Evolutionary conservation across 768 basidiomycete genomes (phyloP), one percentile per base, ranked within the genome.

Genomic region (Mycena galopus): DNA sequence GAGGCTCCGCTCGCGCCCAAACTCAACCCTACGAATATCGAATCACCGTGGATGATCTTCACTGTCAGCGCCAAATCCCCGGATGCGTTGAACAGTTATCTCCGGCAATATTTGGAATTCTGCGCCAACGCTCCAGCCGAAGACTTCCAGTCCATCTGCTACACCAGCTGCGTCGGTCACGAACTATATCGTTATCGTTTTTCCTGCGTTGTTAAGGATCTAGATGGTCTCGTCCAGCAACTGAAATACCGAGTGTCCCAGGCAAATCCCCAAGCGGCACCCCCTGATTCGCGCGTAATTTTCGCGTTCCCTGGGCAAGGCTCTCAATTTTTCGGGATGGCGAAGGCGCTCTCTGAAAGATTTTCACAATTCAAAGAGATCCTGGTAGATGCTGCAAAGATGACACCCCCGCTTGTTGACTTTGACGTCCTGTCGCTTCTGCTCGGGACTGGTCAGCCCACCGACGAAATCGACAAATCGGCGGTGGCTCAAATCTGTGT

Each of bases 271-370:
- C 21, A 73, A 7, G 4, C 66, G 2, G 27, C 73, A 23, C 19
- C n/a, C 35, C 8, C 65, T 23, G 35, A 50, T 65, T 64, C 16
- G 64, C 75, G 39, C 73, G 68, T 70, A 39, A 71, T 81, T 29
- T 76, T 83, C 23, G 82, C 75, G 8, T 84, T 84, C 77, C 81
- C 83, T n/a, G 83, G 83, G 7, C 83, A 84, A 76, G 83, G 83
- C 25, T 80, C 81, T 23, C 83, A 84, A 65, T 83, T 80, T 58
- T 77, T 79, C 69, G 82, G 82, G 7, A 84, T 84, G 83, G 83
- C 81, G 44, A 77, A 76, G 8, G 77, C 80, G 53, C 77, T 83
- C n/a, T 73, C 80, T 3, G 77, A 65, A 23, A 77, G 77, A 33
- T 83, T 77, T 65, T 69, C 79, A 5, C 77, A 76, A 9, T 84